A percentile compares a stretch with the other conserved stretches of the same genome.
Evolutionary conservation across 2,329 filamentous ascomycete genomes (phyloP).

Genomic region (Colletotrichum tropicale): DNA sequence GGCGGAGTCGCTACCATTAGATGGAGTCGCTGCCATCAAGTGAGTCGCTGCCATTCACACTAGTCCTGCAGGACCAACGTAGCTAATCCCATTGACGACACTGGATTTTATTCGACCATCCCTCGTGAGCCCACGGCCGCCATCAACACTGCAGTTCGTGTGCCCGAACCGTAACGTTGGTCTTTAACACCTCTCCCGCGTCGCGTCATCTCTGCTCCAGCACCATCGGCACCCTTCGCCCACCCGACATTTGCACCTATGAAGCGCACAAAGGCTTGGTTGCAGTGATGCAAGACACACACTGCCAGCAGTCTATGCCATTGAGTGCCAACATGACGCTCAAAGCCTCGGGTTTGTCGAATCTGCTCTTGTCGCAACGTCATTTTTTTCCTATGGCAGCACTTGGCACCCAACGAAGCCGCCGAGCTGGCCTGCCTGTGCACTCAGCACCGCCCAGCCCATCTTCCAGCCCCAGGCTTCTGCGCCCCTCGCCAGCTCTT

Average conservation of each 20-base stretch:
- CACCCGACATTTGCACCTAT: too few relatives aligned
- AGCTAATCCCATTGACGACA: background rate
- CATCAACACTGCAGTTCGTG: background rate
- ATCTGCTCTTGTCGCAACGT: background rate
- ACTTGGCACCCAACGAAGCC: background rate
- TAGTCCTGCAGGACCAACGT: background rate
- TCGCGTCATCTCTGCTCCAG: background rate
- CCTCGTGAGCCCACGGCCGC: background rate
- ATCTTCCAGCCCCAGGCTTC: background rate
- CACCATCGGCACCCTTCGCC: background rate
- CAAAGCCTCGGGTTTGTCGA: fast-evolving
- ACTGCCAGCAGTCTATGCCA: background rate
- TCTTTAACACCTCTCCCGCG: background rate
- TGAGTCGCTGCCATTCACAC: background rate
- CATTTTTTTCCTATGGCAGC: background rate
- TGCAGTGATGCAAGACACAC: background rate
- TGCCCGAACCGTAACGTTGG: background rate
- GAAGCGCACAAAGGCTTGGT: too few relatives aligned
- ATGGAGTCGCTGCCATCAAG: too few relatives aligned
- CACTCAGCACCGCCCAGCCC: background rate
- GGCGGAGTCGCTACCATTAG: background rate
- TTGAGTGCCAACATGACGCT: background rate
- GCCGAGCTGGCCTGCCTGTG: background rate
- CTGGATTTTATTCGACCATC: background rate
- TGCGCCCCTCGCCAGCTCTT: background rate